Percentiles rank a stretch among this genome's conserved stretches.
These are phyloP conservation scores for Escallonia herrerae DNA, from an alignment of 129 eudicot species.

Conservation along the genomic window DNA sequence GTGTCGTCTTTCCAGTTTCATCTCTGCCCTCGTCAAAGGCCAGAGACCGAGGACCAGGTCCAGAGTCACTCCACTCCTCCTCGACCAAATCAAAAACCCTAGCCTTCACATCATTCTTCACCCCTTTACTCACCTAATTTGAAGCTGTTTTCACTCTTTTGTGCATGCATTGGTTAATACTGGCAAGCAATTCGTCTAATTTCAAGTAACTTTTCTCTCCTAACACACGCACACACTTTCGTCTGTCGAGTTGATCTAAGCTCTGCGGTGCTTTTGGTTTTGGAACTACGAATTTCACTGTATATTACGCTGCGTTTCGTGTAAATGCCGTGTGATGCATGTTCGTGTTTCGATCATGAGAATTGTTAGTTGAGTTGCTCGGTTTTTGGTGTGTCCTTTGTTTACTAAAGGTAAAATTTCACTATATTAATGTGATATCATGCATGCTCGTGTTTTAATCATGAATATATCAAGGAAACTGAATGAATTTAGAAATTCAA, in stretches of 20 bases:
- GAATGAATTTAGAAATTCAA: no score
- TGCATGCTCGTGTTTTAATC: no score
- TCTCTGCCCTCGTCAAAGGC: no score
- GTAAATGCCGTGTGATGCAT: not conserved
- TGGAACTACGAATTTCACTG: not conserved
- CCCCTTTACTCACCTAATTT: not conserved
- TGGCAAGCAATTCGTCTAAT: constrained; percentile 4
- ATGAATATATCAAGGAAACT: no score
- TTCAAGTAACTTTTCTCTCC: constrained; percentile 2
- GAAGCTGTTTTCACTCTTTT: no score
- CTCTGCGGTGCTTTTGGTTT: not conserved
- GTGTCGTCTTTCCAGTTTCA: not conserved
- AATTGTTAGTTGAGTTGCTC: no score
- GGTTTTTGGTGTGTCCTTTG: no score
- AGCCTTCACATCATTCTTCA: not conserved
- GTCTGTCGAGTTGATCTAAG: not conserved
- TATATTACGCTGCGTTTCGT: not conserved
- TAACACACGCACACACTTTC: not conserved
- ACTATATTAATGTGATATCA: no score
- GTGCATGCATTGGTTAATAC: no score
- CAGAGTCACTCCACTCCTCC: not conserved
- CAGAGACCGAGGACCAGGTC: no score
- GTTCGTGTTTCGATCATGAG: not conserved
- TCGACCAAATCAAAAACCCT: constrained; percentile 9
- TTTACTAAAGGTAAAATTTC: no score